A percentile compares a stretch with the other conserved stretches of the same genome.
These are phyloP conservation scores for Trichoderma koningii DNA, from an alignment of 2,329 filamentous ascomycete species.

Conservation along the genomic window DNA sequence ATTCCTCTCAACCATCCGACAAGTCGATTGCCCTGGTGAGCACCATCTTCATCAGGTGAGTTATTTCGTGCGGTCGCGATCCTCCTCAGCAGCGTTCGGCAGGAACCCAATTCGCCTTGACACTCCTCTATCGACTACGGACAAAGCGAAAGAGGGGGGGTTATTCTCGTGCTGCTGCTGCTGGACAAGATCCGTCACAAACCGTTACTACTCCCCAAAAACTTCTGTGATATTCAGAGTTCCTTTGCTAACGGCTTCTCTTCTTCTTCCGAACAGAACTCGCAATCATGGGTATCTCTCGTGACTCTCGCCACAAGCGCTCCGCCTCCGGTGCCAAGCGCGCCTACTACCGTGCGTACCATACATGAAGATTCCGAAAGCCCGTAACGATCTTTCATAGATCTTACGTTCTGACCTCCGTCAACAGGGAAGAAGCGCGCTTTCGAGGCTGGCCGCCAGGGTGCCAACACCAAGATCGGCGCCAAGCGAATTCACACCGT, in stretches of 20 bases:
- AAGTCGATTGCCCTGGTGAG: slow-evolving; percentile 54
- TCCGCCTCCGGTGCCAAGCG: slow-evolving; percentile 98
- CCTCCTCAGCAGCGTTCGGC: background rate
- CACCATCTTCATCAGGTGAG: slow-evolving; percentile 53
- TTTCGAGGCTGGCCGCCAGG: slow-evolving; percentile 99
- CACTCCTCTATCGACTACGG: background rate
- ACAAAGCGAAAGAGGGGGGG: background rate
- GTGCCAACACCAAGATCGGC: slow-evolving; percentile 99
- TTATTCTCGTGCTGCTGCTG: slow-evolving; percentile 11
- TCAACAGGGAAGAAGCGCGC: slow-evolving; percentile 89
- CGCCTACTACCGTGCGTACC: slow-evolving; percentile 79
- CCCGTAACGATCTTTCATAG: slow-evolving; percentile 54
- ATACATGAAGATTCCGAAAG: slow-evolving; percentile 53
- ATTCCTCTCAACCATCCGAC: slow-evolving; percentile 42
- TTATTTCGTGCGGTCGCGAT: slow-evolving; percentile 29
- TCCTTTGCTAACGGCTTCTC: slow-evolving; percentile 3
- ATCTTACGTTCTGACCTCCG: slow-evolving; percentile 73
- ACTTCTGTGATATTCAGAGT: slow-evolving; percentile 27
- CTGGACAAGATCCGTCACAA: slow-evolving; percentile 26
- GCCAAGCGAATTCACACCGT: slow-evolving; percentile 95
- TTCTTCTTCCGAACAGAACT: slow-evolving; percentile 51
- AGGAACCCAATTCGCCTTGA: background rate
- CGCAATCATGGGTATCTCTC: slow-evolving; percentile 98
- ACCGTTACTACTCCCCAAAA: slow-evolving; percentile 27
- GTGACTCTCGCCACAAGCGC: slow-evolving; percentile 99